Base-by-base conservation (phyloP, 2,329 filamentous ascomycete species). In the Microdochium nivale region DNA sequence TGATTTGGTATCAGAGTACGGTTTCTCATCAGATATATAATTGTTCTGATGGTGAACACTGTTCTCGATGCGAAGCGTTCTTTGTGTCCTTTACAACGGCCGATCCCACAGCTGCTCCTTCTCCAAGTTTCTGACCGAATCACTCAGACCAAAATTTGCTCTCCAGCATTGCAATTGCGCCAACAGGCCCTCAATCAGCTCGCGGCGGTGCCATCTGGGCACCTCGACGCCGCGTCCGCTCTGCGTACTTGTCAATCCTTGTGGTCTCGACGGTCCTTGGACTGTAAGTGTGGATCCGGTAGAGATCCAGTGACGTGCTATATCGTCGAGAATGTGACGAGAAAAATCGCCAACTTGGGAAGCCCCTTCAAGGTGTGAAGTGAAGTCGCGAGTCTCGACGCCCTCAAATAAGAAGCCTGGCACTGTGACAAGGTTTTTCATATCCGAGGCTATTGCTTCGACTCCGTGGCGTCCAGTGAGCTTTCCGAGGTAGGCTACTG, bases 221-320 rank as follows among this genome's bases (percentile, higher is more conserved):
- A 58, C 53, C 19, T 57, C 52, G 16, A 67, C 63, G 11, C 70
- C 70, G 51, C 67, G 67, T 2, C 63, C 65, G 3, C 66, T 63
- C 49, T 72, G 68, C 19, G 66, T 68, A 24, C 59, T 59, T 3
- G 59, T 52, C 7, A 63, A 59, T 11, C 59, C 62, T 13, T 59
- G 60, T 9, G 56, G 59, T 49, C 63, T 67, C 2, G 64, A 65
- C 3, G 71, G 69, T 3, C 65, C 67, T 51, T 66, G 70, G 24
- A 75, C 66, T 0, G 64, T 68, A 11, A 76, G 66, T 2, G 53
- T 62, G 2, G 60, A 57, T 3, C 57, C 60, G 2, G 61, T 60
- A 1, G 64, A 58, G 8, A 67, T 53, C 77, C 77, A 80, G 43
- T 70, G 74, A 46, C 66, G 68, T 3, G 62, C 61, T 11, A 78